These are phyloP conservation scores for Albizia julibrissin DNA, from an alignment of 306 rosid genomes.

Conservation along the genomic window DNA sequence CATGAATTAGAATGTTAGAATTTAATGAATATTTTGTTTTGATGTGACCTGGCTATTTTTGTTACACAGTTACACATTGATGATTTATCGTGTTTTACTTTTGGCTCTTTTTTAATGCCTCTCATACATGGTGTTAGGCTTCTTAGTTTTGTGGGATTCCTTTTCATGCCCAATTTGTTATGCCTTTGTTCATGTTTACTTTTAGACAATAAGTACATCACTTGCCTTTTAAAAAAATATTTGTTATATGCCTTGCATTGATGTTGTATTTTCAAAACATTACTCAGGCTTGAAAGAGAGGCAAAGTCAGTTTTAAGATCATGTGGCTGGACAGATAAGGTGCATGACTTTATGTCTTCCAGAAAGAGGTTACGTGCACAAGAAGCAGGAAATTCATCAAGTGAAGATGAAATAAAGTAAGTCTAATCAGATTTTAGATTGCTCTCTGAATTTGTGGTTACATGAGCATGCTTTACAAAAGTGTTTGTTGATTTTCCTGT, in stretches of 20 bases:
- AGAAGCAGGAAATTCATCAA: conserved; percentile 47
- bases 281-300: conserved; percentile 64
- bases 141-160: background rate
- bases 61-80: conserved; percentile 21
- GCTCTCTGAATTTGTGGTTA: conserved; percentile 10
- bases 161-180: conserved; percentile 13
- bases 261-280: conserved; percentile 27
- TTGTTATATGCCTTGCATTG: conserved; percentile 25
- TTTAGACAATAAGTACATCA: conserved; percentile 16
- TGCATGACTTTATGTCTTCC: conserved; percentile 60
- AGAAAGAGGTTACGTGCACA: conserved; percentile 57
- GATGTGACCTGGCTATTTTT: conserved; percentile 20
- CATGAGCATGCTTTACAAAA: conserved; percentile 9
- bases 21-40: conserved; percentile 13
- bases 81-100: background rate
- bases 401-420: conserved; percentile 58
- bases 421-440: conserved; percentile 22
- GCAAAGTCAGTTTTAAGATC: conserved; percentile 67
- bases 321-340: conserved; percentile 79
- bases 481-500: background rate
- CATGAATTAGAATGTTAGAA: conserved; percentile 9
- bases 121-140: background rate
- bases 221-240: conserved; percentile 3
- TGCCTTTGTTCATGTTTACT: conserved; percentile 8
- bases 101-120: background rate